Base-by-base conservation (phyloP, 305 asterid genomes). In the Solanum hybrid region DNA sequence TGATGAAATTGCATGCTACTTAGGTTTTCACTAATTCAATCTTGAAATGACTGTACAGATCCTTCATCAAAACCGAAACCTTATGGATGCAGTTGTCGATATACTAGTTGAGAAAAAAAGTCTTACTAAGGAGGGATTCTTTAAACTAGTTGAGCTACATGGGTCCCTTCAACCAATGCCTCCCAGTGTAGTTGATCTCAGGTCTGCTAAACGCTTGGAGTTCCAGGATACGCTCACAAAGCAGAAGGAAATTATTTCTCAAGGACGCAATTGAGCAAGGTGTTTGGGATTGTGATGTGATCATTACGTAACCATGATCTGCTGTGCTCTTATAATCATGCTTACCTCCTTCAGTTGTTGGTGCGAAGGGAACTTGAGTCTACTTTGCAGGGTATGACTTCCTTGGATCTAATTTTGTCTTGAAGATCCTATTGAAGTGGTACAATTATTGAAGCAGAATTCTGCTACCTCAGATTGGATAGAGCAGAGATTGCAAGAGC, bases 21-120 rank as follows among this genome's bases (percentile, higher is more conserved):
- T 33, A 10, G 40, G 28, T 84, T 51, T 51, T 84, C 75, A 46
- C 24, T 84, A 29, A 84, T 84, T 39, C 69, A 51, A 29, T 51
- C 42, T 33, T 84, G 75, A 84, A 83, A 18, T 84, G 20, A 22
- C 42, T 84, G 4, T 61, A 85, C 97, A 97, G 99, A 95, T 97
- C 91, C 98, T 97, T 61, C 91, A 84, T 92, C 94, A 89, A 90
- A 96, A 97, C 91, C 91, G 92, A 31, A 89, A 86, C 16, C 99
- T 97, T 76, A 91, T 97, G 98, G 96, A 97, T 89, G 98, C 96
- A 46, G 92, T 95, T 37, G 98, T 95, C 13, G 91, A 92, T 87
- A 90, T 81, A 36, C 98, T 96, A 18, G 95, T 95, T 73, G 93
- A 95, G 94, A 94, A 94, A 92, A 97, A 96, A 95, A 96, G 96